Conservation (phyloP, 805 yeast species). For the Candida cerambycidarum region DNA sequence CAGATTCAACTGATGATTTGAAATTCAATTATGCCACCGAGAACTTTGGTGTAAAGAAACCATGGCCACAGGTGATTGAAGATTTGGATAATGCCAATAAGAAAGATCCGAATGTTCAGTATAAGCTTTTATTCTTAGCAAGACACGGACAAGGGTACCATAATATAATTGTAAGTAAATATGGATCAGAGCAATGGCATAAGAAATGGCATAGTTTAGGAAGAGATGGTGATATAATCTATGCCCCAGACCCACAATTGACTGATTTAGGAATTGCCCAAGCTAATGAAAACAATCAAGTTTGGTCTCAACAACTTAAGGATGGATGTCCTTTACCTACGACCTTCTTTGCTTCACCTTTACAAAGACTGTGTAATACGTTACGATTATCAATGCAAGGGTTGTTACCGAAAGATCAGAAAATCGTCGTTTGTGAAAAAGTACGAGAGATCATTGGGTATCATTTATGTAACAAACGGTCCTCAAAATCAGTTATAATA, state of each 20-base stretch:
- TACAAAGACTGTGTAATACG: slow-evolving; percentile 62
- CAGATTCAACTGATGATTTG: slow-evolving; percentile 45
- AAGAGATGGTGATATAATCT: slow-evolving; percentile 54
- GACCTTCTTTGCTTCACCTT: slow-evolving; percentile 57
- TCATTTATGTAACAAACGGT: slow-evolving; percentile 62
- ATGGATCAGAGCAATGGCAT: slow-evolving; percentile 52
- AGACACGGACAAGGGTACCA: slow-evolving; percentile 76
- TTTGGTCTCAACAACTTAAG: slow-evolving; percentile 43
- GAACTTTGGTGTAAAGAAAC: slow-evolving; percentile 43
- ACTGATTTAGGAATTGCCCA: slow-evolving; percentile 57
- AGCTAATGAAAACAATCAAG: slow-evolving; percentile 49
- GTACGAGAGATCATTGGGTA: slow-evolving; percentile 63
- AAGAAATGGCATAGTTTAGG: slow-evolving; percentile 50
- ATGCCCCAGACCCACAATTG: slow-evolving; percentile 63
- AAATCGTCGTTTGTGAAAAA: slow-evolving; percentile 35
- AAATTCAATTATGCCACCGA: slow-evolving; percentile 41
- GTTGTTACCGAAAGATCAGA: slow-evolving; percentile 22
- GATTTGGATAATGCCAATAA: slow-evolving; percentile 25
- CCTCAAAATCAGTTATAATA: slow-evolving; percentile 35
- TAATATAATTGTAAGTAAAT: slow-evolving; percentile 52
- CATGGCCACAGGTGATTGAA: slow-evolving; percentile 42
- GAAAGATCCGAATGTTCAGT: slow-evolving; percentile 17
- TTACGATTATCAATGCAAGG: slow-evolving; percentile 43
- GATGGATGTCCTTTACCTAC: slow-evolving; percentile 57
- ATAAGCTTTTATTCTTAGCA: slow-evolving; percentile 54